These are phyloP conservation scores for Fusarium anthophilum DNA, from an alignment of 2,329 filamentous ascomycete species.

Conservation along the genomic window DNA sequence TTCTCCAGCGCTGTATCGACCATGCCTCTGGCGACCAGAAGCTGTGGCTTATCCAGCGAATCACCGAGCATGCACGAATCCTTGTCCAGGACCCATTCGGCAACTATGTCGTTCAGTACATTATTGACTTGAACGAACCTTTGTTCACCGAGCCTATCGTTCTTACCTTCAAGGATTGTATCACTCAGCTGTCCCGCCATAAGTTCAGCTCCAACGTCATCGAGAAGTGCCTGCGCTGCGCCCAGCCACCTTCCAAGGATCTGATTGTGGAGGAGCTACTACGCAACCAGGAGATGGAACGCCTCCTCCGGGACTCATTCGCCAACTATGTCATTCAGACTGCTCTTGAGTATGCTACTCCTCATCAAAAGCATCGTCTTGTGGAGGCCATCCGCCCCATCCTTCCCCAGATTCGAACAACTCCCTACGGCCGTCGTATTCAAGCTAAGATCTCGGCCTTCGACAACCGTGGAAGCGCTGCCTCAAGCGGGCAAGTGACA, in stretches of 20 bases:
- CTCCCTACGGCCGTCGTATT: slow-evolving; percentile 93
- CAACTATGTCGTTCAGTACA: slow-evolving; percentile 99
- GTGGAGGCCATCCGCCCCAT: slow-evolving; percentile 88
- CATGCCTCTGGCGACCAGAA: slow-evolving; percentile 93
- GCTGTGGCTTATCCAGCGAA: slow-evolving; percentile 82
- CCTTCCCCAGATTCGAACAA: slow-evolving; percentile 84
- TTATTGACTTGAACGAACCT: slow-evolving; percentile 90
- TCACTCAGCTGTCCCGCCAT: slow-evolving; percentile 82
- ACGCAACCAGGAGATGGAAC: slow-evolving; percentile 79
- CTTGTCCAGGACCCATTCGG: slow-evolving; percentile 97
- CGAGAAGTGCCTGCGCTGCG: slow-evolving; percentile 92
- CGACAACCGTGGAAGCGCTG: slow-evolving; percentile 58
- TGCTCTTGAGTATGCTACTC: slow-evolving; percentile 84
- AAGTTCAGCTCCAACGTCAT: slow-evolving; percentile 99
- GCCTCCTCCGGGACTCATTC: slow-evolving; percentile 88
- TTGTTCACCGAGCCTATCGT: slow-evolving; percentile 91
- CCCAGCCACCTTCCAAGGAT: slow-evolving; percentile 77
- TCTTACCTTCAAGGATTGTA: slow-evolving; percentile 78
- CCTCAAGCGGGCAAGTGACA: slow-evolving; percentile 60
- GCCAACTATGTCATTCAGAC: slow-evolving; percentile 99
- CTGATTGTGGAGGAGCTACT: slow-evolving; percentile 87
- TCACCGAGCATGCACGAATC: slow-evolving; percentile 86
- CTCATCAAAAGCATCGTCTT: slow-evolving; percentile 75
- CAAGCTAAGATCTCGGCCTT: slow-evolving; percentile 82
- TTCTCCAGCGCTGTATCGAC: slow-evolving; percentile 97